A percentile compares a stretch with the other conserved stretches of the same genome.
These are phyloP conservation scores for Coleophoma eucalyptorum DNA, from an alignment of 2,329 filamentous ascomycete species.

Conservation along the genomic window DNA sequence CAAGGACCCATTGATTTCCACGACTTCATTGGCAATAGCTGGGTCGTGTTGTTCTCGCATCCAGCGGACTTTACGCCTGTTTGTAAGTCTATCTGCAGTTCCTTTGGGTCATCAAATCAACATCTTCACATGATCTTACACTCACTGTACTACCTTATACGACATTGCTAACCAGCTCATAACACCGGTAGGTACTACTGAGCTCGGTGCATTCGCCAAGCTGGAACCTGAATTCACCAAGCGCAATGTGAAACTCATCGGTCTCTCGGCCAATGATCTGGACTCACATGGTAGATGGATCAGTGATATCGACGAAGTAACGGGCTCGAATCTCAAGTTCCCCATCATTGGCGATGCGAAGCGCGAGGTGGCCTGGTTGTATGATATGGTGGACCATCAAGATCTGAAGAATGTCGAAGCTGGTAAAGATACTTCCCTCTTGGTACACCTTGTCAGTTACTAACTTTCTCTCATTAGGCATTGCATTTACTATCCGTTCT, in stretches of 20 bases:
- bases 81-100: conserved; percentile 39
- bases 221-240: conserved; percentile 74
- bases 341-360: conserved; percentile 78
- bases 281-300: conserved; percentile 82
- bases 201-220: conserved; percentile 73
- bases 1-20: conserved; percentile 74
- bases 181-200: conserved; percentile 54
- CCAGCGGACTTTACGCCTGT: conserved; percentile 87
- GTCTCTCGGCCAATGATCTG: conserved; percentile 78
- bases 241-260: conserved; percentile 83
- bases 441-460: conserved; percentile 73
- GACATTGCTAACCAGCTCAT: no score
- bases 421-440: conserved; percentile 3
- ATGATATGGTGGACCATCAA: conserved; percentile 63
- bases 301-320: conserved; percentile 76
- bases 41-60: conserved; percentile 78
- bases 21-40: conserved; percentile 70
- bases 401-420: background rate
- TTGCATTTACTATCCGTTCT: conserved; percentile 86
- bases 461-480: conserved; percentile 74
- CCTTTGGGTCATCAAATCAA: no score
- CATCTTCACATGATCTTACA: no score
- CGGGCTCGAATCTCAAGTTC: conserved; percentile 62
- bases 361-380: conserved; percentile 68
- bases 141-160: no score